Evolutionary conservation across 177 flowering plant species (phyloP), one percentile per base, ranked within the genome.

Genomic region (Telopea speciosissima): DNA sequence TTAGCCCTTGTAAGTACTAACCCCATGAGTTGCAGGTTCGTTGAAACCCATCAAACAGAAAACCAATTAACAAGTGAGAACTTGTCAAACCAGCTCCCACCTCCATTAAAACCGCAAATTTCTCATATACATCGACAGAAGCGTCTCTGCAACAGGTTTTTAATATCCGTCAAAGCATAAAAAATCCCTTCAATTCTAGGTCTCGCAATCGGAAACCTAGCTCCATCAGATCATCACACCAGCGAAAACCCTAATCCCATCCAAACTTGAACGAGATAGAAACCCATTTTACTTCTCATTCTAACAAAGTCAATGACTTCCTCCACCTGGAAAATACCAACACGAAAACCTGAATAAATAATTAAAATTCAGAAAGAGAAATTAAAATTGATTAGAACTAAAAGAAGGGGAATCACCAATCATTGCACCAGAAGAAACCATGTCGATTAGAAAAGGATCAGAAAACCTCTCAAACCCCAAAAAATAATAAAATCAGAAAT

Each of bases 1-100:
- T n/a, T n/a, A n/a, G n/a, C n/a, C n/a, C n/a, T n/a, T n/a, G n/a
- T n/a, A n/a, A n/a, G n/a, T n/a, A n/a, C n/a, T n/a, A n/a, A n/a
- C n/a, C n/a, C n/a, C n/a, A n/a, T n/a, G n/a, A n/a, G n/a, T n/a
- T n/a, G n/a, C n/a, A n/a, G n/a, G n/a, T 73, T 26, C 70, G 65
- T 72, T 42, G 76, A 78, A 78, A 65, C 80, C 80, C 84, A 81
- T 81, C 69, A 80, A 80, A 52, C 17, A 52, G 19, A 14, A 52
- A 63, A 71, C 67, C 40, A 36, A 36, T 36, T 8, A 5, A 28
- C 31, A 5, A 0, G 62, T 67, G n/a, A 12, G 12, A 66, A 67
- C 28, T 23, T 56, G 52, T 3, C 61, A 70, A 73, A 45, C 70
- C 78, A 63, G 68, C 58, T 25, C 67, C 71, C 69, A 72, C 42